phyloP scores from a whole-genome alignment of 2,329 filamentous ascomycete genomes.

The Emmonsia crescens region DNA sequence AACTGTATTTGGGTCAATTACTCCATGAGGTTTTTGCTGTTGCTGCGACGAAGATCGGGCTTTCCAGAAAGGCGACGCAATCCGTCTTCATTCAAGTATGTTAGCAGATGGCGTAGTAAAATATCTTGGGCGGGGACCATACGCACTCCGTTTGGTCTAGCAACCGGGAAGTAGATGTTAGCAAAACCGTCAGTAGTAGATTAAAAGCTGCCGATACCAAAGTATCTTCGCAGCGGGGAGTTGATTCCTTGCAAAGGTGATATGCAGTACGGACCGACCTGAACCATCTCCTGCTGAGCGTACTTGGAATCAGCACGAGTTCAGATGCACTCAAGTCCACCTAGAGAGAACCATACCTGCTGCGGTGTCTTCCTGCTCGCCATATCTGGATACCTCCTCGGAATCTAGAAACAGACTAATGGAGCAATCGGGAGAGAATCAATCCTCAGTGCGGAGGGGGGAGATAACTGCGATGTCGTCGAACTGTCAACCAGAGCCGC shows the following conservation, averaged over 20 bases:
- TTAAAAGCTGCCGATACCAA: not conserved
- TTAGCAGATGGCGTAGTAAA: not conserved
- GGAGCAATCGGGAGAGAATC: not conserved
- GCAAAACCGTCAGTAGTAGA: not conserved
- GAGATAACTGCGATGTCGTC: not conserved
- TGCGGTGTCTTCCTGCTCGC: slow-evolving; percentile 49
- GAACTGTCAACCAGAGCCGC: not conserved
- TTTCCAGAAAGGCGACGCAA: slow-evolving; percentile 82
- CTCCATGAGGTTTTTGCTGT: slow-evolving; percentile 44
- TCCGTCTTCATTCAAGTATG: slow-evolving; percentile 42
- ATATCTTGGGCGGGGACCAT: slow-evolving; percentile 4
- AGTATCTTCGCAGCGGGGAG: not conserved
- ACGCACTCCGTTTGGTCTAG: slow-evolving; percentile 32
- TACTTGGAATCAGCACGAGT: not conserved
- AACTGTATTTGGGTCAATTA: slow-evolving; percentile 59
- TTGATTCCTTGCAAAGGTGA: slow-evolving; percentile 6
- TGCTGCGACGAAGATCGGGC: slow-evolving; percentile 41
- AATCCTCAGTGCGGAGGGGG: not conserved
- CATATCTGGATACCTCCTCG: slow-evolving; percentile 18
- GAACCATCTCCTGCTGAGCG: slow-evolving; percentile 78
- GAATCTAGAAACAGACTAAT: not conserved
- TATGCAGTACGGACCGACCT: slow-evolving; percentile 72
- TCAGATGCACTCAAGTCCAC: not conserved
- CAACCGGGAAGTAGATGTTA: not conserved
- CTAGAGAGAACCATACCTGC: slow-evolving; percentile 51